Evolutionary conservation across 163 green algal genomes (phyloP).

Genomic region (Volvox carteri): DNA sequence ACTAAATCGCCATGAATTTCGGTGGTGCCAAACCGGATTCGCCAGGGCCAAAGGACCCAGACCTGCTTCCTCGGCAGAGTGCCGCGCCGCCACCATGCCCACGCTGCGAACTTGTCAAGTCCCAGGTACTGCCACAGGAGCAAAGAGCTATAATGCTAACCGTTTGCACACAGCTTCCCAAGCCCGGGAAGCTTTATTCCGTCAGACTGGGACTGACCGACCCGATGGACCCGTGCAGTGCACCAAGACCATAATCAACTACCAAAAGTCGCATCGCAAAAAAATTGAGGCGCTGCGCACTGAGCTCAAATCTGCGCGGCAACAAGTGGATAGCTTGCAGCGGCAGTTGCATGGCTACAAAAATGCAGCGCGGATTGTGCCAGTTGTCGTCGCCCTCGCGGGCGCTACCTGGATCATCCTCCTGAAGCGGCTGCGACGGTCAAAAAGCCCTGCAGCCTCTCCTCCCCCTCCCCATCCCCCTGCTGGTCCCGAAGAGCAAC

Average conservation of each 20-base stretch:
- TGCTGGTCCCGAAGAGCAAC: too few relatives aligned
- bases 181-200: not conserved
- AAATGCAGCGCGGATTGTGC: not conserved
- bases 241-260: constrained; percentile 77
- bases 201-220: not conserved
- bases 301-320: constrained; percentile 55
- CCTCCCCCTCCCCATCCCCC: too few relatives aligned
- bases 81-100: constrained; percentile 46
- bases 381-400: not conserved
- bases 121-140: not conserved
- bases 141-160: not conserved
- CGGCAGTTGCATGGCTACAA: constrained; percentile 30
- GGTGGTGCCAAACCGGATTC: not conserved
- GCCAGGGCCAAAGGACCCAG: not conserved
- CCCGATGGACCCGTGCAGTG: constrained; percentile 59
- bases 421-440: not conserved
- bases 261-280: constrained; percentile 76
- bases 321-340: constrained; percentile 36
- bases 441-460: too few relatives aligned
- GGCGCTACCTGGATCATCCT: constrained; percentile 7
- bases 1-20: constrained; percentile 8
- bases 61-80: not conserved
- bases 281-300: constrained; percentile 74
- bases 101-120: constrained; percentile 54
- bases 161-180: not conserved